Base-by-base conservation (phyloP, 345 rosid genomes). In the Triadica sebifera region DNA sequence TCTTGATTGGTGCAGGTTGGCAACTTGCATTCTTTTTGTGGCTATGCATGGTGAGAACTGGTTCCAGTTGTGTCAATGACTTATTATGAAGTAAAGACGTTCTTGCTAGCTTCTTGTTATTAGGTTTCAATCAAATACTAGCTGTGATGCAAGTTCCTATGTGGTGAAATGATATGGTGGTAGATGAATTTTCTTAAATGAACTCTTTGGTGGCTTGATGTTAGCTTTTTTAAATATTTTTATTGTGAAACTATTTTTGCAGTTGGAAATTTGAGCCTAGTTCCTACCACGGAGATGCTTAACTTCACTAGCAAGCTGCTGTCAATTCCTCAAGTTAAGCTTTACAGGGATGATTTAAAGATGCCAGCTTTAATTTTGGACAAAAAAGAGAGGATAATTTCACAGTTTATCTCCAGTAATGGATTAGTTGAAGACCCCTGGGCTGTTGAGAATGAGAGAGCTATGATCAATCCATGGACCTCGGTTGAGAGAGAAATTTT, bases 291-390 rank as follows among this genome's bases (percentile, higher is more conserved):
- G n/a, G 92, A 87, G 72, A 75, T 88, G 25, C 78, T 86, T 57
- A 79, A 79, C 75, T 82, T 87, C 78, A 78, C 86, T 25, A 79
- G 90, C 77, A 88, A 88, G 83, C 83, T 89, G 63, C 90, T 88
- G 59, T 81, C 82, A 47, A 84, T 76, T 73, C 83, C 82, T 70
- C 84, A 67, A 65, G 70, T 79, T n/a, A 88, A 83, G 90, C 81
- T 61, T 64, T 78, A 71, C 74, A 88, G 98, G 88, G 86, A 86
- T 71, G 75, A 58, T 77, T 79, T 96, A 82, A 89, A 82, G 75
- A 96, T 96, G 99, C 99, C 99, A 56, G 84, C 92, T 10, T 75
- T 91, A 79, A 86, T 96, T 74, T 83, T 93, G 89, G 99, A 91
- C 79, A 84, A 86, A 73, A 89, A 82, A 67, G 97, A 96, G 82